Base-by-base conservation (phyloP, 1,284 basidiomycete species). In the Boletus semigastroideus region DNA sequence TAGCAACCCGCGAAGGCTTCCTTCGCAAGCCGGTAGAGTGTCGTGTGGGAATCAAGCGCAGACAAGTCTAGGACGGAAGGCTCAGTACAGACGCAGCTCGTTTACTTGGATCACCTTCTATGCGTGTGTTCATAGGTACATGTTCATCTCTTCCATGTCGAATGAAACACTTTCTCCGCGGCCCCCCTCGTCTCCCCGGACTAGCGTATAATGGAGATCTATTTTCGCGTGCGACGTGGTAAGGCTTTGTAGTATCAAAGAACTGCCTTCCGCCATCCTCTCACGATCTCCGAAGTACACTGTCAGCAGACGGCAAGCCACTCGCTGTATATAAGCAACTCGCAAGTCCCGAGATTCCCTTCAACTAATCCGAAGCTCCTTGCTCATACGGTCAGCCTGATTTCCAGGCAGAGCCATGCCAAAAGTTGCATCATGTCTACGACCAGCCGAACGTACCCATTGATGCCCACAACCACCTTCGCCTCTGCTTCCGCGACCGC, bases 1-100 rank as follows among this genome's bases (percentile, higher is more conserved):
- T 92, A 49, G 74, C 78, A 30, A 89, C 84, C 1, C 71, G 80
- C 27, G 90, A 92, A 68, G 90, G 90, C 2, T 92, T 92, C 74
- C 69, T 92, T 58, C 75, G 89, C 59, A 92, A 91, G 72, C 88
- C 87, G 0, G 66, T 86, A 28, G 70, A 70, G 19, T 89, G 87
- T 63, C 72, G 67, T 44, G 82, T 90, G 45, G 87, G 88, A 33
- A 78, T 90, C 62, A 82, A 76, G 68, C 78, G 83, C 45, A 67
- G 67, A 27, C 54, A 67, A 30, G 34, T 49, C 48, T 70, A 45
- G 50, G 34, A 19, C 12, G 25, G 40, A 17, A 16, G 33, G 38
- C 17, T 34, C 39, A 40, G 27, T 20, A n/a, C 16, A 17, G 13
- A 33, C 38, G 13, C 14, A 14, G 16, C 27, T 11, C 33, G 28